A percentile compares a stretch with the other conserved stretches of the same genome.
Conservation (phyloP, 73 alveolate species). For the Urostyla sp. region DNA sequence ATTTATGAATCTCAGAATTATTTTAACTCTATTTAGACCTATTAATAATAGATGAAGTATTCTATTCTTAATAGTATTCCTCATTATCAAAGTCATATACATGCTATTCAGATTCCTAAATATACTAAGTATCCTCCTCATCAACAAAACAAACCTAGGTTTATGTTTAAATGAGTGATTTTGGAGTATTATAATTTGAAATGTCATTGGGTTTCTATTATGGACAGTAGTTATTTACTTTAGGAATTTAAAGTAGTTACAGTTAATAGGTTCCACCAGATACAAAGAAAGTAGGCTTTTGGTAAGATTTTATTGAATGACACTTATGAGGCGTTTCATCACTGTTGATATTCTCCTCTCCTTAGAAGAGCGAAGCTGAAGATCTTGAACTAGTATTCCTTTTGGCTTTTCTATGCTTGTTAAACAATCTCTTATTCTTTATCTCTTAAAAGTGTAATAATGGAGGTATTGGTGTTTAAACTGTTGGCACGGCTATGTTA, state of each 20-base stretch:
- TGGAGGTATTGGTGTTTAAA: too few relatives aligned
- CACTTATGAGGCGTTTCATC: constrained; percentile 54
- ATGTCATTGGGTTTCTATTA: too few relatives aligned
- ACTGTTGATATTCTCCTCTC: constrained; percentile 32
- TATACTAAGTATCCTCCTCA: too few relatives aligned
- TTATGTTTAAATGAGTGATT: too few relatives aligned
- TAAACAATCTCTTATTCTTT: too few relatives aligned
- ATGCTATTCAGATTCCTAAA: background rate
- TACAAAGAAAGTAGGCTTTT: constrained; percentile 28
- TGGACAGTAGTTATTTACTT: too few relatives aligned
- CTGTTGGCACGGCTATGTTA: too few relatives aligned
- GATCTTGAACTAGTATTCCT: background rate
- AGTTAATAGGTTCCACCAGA: too few relatives aligned
- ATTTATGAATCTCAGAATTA: constrained; percentile 43
- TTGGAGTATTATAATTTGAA: too few relatives aligned
- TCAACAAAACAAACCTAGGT: too few relatives aligned
- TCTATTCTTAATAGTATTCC: background rate
- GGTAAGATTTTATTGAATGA: constrained; percentile 33
- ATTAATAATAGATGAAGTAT: background rate
- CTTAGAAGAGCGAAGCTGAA: background rate
- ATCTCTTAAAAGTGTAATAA: too few relatives aligned
- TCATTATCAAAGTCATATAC: background rate
- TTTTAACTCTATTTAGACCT: background rate
- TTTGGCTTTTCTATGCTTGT: background rate
- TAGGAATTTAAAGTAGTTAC: too few relatives aligned